Evolutionary conservation across 495 filamentous ascomycete genomes (phyloP), one percentile per base, ranked within the genome.

Genomic region (Polyplosphaeria fusca): DNA sequence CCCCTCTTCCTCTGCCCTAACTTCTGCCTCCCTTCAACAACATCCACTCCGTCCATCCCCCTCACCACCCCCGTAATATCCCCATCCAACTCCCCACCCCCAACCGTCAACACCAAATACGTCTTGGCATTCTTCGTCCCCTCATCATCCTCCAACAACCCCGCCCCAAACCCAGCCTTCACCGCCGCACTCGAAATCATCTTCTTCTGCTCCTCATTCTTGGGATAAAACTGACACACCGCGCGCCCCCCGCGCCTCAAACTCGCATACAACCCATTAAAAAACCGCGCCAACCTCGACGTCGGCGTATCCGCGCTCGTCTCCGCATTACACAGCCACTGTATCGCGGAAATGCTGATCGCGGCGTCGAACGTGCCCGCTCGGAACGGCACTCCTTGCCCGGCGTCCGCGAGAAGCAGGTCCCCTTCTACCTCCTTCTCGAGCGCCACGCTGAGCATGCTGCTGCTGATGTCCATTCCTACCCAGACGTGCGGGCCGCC

Each of bases 311-410:
- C 91, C 16, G 94, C 88, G 64, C 81, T 86, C 47, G 81, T 84
- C 67, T 96, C 94, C 16, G 91, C 93, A 73, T 96, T 96, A 71
- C 93, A 98, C 4, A 98, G 78, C 93, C 93, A 98, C 70, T 98
- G 93, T 25, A 98, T 87, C 1, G 93, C 93, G 70, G 82, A 87
- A 65, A 98, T 96, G 65, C 84, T 89, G 60, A 98, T 88, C 13
- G 93, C 93, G 4, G 91, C 93, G 72, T 98, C 93, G 69, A 98
- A 97, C 0, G 86, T 81, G 7, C 93, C 93, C 0, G 93, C 79
- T 5, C 93, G 86, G 71, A 98, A 97, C 5, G 94, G 93, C 1
- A 98, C 82, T 1, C 94, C 93, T 67, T 98, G 93, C 0, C 93
- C 93, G 43, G 95, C 92, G 67, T 98, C 93, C 4, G 90, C 87